Evolutionary conservation across 176 grass and related monocot genomes (phyloP), one percentile per base, ranked within the genome.

Genomic region (Carex parvula): DNA sequence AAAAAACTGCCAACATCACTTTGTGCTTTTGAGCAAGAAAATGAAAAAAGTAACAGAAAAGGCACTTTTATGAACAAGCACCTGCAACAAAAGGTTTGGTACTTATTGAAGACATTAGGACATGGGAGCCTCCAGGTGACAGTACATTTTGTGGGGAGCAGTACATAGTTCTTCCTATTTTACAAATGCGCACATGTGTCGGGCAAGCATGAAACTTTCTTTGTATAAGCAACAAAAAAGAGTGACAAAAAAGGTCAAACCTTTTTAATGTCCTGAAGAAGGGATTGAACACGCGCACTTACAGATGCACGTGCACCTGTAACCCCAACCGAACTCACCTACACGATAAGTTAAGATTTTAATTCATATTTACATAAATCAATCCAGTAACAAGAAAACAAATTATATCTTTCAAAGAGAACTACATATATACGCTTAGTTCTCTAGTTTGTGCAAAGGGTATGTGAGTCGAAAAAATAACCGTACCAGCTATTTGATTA

Each of bases 321-420:
- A 67, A 97, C 94, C 81, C 94, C 94, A 79, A 94, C 88, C 60
- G 90, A 91, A 62, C 92, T 94, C 61, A 97, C 94, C 94, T 97
- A 81, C 78, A 90, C 24, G 75, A 35, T 60, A 87, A 76, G 3
- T 76, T 39, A 71, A 5, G 60, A 62, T 11, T 50, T 50, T 50
- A 50, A 50, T 50, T 10, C 46, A 12, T 12, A 50, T 50, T 50
- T 50, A 12, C 46, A 50, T 50, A 50, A 50, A 50, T 50, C 9
- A 50, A 50, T 50, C 46, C 46, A 50, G 46, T 50, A 50, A 50
- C 46, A 50, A 50, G 46, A 50, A 50, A 50, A 50, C 10, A 50
- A 50, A 50, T 50, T 50, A 12, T 12, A 11, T 8, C 42, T 44
- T 44, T 44, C 6, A 44, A 8, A 8, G 42, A 8, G 42, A 44